phyloP scores from a whole-genome alignment of 2,329 filamentous ascomycete genomes.

The Leptoxyphium fumago region DNA sequence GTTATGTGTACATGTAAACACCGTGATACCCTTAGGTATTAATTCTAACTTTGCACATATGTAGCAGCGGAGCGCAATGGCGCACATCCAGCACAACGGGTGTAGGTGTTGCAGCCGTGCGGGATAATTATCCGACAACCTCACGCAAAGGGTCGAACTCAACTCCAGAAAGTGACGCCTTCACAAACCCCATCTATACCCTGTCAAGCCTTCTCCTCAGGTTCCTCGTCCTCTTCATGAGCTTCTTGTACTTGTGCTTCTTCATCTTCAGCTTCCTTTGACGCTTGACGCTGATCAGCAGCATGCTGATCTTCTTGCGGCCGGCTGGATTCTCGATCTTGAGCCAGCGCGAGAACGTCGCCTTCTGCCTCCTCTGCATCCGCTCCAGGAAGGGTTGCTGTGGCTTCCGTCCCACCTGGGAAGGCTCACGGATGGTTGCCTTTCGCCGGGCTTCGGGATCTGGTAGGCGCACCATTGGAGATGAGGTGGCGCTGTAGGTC shows the following conservation, averaged over 20 bases:
- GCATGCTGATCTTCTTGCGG: constrained; percentile 34
- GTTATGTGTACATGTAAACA: no score
- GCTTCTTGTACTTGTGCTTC: constrained; percentile 99
- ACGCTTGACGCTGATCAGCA: constrained; percentile 78
- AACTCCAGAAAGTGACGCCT: no score
- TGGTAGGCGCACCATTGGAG: constrained; percentile 31
- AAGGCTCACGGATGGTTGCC: not conserved
- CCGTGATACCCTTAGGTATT: no score
- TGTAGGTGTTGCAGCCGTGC: no score
- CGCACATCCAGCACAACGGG: no score
- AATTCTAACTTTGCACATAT: no score
- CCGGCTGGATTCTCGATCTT: constrained; percentile 8
- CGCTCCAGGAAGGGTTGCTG: constrained; percentile 50
- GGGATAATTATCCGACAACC: no score
- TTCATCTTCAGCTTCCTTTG: constrained; percentile 97
- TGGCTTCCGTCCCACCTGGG: constrained; percentile 1
- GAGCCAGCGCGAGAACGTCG: constrained; percentile 21
- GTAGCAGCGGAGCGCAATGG: no score
- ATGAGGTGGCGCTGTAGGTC: constrained; percentile 36
- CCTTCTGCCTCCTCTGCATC: constrained; percentile 49
- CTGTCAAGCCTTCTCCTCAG: constrained; percentile 63
- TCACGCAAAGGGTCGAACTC: no score
- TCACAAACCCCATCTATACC: not conserved
- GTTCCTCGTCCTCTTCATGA: constrained; percentile 83
- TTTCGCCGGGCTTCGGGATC: constrained; percentile 12